Evolutionary conservation across 23 red algal genomes (phyloP), one percentile per base, ranked within the genome.

Genomic region (Cyanidiococcus yangmingshanensis): DNA sequence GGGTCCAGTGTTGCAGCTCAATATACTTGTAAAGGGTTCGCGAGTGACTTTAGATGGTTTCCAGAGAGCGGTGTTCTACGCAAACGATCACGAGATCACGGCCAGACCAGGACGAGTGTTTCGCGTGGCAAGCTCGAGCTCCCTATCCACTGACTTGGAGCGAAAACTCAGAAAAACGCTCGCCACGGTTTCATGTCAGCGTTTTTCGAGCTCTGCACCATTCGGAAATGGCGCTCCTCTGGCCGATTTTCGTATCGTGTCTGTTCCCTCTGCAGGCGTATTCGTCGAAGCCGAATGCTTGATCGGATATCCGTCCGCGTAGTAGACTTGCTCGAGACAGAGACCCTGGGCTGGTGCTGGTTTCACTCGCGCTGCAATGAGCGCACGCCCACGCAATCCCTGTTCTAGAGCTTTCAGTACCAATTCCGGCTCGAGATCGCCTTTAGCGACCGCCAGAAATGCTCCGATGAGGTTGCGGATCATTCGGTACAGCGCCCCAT

Each of bases 401-500:
- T 76, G 16, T 18, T 86, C 33, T 39, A 54, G 38, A 34, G 38
- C 3, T 2, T 57, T 25, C 12, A 84, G 18, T 38, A 76, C 54
- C 0, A 74, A 36, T 2, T 15, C 41, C 0, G 79, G 37, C n/a
- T 84, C 82, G 0, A 91, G 2, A 15, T 83, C 63, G 1, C 80
- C 83, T 30, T 68, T 77, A 35, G 83, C 82, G 35, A 90, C 94
- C 0, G 39, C 79, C 7, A 98, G 81, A 18, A 87, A 68, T 2
- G 89, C 75, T 71, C 88, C 89, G 30, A 90, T 74, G 3, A 98
- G 67, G 68, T 98, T 98, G 12, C 94, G 85, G 41, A 98, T 68
- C 94, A 98, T 98, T 36, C 76, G 83, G 77, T 91, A 89, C 51
- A 98, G 36, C 24, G 94, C 94, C 21, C 88, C 94, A 58, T 98